phyloP scores from a whole-genome alignment of 768 basidiomycete genomes.

The Hericium alpestre region DNA sequence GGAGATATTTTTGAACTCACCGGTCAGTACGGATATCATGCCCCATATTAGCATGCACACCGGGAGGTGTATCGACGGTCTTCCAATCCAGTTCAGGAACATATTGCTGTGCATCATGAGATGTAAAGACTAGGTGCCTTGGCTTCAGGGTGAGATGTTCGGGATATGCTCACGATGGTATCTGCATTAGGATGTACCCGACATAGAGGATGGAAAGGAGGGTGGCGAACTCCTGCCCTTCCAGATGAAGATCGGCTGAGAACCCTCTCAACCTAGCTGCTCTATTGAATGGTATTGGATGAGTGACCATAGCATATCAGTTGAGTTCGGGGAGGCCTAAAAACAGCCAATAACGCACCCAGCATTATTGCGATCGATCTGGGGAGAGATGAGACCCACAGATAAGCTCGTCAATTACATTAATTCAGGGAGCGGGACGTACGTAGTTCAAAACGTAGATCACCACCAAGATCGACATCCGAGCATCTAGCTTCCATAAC shows the following conservation, averaged over 20 bases:
- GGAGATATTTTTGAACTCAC: conserved; percentile 12
- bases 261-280: conserved; percentile 66
- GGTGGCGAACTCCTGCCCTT: conserved; percentile 53
- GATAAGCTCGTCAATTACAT: not conserved
- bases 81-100: conserved; percentile 55
- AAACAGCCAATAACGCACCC: not conserved
- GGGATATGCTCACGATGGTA: conserved; percentile 47
- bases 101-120: conserved; percentile 42
- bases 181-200: conserved; percentile 72
- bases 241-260: conserved; percentile 53
- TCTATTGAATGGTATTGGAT: conserved; percentile 21
- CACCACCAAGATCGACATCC: conserved; percentile 29
- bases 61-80: conserved; percentile 60
- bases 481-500: conserved; percentile 30
- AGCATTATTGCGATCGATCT: not conserved
- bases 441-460: not conserved
- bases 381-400: not conserved
- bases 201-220: conserved; percentile 59
- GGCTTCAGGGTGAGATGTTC: not conserved
- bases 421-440: not conserved
- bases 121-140: not conserved
- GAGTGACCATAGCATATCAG: too few relatives aligned
- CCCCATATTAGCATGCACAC: conserved; percentile 67
- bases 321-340: too few relatives aligned
- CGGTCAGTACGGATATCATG: conserved; percentile 31